Conservation (phyloP, 495 filamentous ascomycete species). For the Podospora australis region DNA sequence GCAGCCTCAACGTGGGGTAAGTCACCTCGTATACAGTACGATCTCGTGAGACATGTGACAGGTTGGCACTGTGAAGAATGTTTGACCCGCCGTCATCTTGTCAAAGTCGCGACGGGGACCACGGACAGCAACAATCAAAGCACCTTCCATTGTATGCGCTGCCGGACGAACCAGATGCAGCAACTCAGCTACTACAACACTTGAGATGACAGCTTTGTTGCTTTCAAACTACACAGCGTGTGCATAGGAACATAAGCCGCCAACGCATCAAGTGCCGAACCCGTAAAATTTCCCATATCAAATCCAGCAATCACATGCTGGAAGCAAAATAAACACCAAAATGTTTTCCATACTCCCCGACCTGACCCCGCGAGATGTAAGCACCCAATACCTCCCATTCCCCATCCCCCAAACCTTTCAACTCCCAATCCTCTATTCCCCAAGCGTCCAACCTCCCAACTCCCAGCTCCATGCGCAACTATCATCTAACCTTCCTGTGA, state of each 20-base stretch:
- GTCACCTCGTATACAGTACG: neutral
- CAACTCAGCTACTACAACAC: neutral
- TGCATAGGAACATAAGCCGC: neutral
- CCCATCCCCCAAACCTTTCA: neutral
- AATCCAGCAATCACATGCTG: no score
- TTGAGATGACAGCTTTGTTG: neutral
- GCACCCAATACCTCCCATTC: conserved; percentile 15
- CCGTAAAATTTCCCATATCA: neutral
- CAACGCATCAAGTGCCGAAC: conserved; percentile 10
- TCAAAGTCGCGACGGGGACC: neutral
- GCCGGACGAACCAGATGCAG: neutral
- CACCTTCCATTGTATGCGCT: neutral
- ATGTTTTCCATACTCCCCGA: conserved; percentile 68
- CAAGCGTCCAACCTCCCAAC: conserved; percentile 9
- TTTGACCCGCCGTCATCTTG: neutral
- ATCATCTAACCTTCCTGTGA: neutral
- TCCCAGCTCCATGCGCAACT: conserved; percentile 7
- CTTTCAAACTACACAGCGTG: neutral
- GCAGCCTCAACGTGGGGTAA: conserved; percentile 23
- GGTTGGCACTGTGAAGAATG: conserved; percentile 1
- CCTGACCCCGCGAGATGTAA: conserved; percentile 65
- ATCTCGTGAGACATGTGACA: neutral
- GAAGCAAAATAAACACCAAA: conserved; percentile 21
- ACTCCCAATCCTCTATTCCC: neutral
- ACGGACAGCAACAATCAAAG: neutral